Percentiles rank a stretch among this genome's conserved stretches.
Conservation (phyloP, 2,329 filamentous ascomycete genomes). For the Beauveria scarabaeidicola region DNA sequence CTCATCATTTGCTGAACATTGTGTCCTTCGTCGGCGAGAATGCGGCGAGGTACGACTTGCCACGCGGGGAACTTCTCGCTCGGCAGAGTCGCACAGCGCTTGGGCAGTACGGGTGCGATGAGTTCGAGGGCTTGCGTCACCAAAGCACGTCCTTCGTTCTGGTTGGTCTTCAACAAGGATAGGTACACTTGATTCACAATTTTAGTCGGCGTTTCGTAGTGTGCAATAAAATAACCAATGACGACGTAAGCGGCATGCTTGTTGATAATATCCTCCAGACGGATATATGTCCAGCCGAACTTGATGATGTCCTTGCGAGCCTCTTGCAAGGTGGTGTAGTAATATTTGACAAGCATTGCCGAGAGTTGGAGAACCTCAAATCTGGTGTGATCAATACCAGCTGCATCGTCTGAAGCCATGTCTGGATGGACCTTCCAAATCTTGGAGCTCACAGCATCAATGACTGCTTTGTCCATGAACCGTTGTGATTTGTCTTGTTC, state of each 20-base stretch:
- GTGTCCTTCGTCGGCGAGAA: conserved; percentile 86
- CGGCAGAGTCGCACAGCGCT: conserved; percentile 60
- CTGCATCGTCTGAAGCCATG: conserved; percentile 74
- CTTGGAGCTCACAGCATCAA: conserved; percentile 82
- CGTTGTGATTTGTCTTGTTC: conserved; percentile 52
- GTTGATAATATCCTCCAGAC: conserved; percentile 97
- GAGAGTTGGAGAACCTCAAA: conserved; percentile 96
- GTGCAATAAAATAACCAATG: conserved; percentile 94
- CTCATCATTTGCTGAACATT: conserved; percentile 94
- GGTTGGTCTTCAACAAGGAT: conserved; percentile 81
- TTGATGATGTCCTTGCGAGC: conserved; percentile 97
- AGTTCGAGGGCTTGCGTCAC: conserved; percentile 93
- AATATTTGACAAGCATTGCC: conserved; percentile 90
- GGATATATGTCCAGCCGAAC: conserved; percentile 97
- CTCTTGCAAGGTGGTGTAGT: conserved; percentile 79
- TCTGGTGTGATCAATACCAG: conserved; percentile 85
- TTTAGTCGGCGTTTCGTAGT: conserved; percentile 93
- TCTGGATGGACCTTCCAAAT: conserved; percentile 87
- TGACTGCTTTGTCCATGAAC: conserved; percentile 77
- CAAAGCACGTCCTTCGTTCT: conserved; percentile 84
- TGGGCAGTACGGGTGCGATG: conserved; percentile 87
- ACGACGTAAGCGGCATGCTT: conserved; percentile 97
- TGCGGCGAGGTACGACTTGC: conserved; percentile 83
- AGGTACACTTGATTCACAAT: conserved; percentile 95
- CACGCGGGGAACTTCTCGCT: conserved; percentile 73